Conservation (phyloP, 2,329 filamentous ascomycete species). For the Beauveria varroae region DNA sequence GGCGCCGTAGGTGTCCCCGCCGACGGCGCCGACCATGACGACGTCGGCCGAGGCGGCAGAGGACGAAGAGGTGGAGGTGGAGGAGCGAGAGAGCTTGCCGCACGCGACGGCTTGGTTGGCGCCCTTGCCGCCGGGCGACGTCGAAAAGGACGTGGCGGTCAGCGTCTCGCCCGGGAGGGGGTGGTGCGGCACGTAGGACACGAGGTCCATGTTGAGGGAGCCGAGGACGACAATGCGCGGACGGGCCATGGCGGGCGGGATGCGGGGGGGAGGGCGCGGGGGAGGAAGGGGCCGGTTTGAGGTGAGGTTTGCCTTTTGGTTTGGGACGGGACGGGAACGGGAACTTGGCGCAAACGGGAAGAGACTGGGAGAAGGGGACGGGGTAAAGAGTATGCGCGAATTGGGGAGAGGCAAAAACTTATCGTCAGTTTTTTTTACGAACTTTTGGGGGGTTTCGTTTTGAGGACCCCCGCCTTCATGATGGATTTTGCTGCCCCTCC, state of each 20-base stretch:
- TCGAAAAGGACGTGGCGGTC: slow-evolving; percentile 68
- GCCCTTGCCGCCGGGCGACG: slow-evolving; percentile 84
- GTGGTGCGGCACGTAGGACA: slow-evolving; percentile 78
- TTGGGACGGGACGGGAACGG: neutral
- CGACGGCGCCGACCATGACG: slow-evolving; percentile 68
- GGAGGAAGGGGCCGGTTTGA: slow-evolving; percentile 12
- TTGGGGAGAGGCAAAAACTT: no score
- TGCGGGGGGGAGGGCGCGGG: neutral
- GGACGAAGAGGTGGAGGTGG: slow-evolving; percentile 22
- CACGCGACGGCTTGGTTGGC: slow-evolving; percentile 92
- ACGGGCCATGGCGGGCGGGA: slow-evolving; percentile 17
- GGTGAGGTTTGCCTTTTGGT: no score
- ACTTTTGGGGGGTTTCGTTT: no score
- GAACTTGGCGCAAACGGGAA: neutral
- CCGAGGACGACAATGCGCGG: slow-evolving; percentile 73
- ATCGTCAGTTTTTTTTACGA: no score
- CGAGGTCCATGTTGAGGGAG: slow-evolving; percentile 90
- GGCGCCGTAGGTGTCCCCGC: slow-evolving; percentile 57
- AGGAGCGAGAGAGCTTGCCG: slow-evolving; percentile 64
- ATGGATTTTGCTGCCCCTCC: no score
- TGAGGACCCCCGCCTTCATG: no score
- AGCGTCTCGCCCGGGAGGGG: slow-evolving; percentile 83
- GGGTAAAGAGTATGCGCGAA: no score
- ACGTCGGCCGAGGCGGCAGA: slow-evolving; percentile 35
- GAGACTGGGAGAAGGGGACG: neutral